Conservation (phyloP, 148 eudicot species). For the Vaccinium corymbosum region DNA sequence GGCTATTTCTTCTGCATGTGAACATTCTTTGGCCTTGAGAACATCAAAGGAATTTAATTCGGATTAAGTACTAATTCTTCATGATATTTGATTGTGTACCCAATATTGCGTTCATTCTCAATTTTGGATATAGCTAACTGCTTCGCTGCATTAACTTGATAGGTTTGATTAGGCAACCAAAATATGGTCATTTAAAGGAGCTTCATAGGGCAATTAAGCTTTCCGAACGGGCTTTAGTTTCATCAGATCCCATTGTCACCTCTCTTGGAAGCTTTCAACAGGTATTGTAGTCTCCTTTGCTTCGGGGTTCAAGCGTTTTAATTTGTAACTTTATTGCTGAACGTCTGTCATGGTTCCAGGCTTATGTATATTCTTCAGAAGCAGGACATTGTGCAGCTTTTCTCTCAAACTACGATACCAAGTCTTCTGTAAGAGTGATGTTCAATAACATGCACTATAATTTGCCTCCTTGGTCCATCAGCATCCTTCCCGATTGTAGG, state of each 20-base stretch:
- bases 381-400: slow-evolving; percentile 85
- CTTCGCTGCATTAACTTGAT: slow-evolving; percentile 18
- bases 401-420: slow-evolving; percentile 65
- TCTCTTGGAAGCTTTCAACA: slow-evolving; percentile 69
- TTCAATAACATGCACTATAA: slow-evolving; percentile 80
- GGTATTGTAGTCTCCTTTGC: slow-evolving; percentile 33
- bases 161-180: slow-evolving; percentile 82
- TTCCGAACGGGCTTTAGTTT: slow-evolving; percentile 68
- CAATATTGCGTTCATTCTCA: neutral
- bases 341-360: slow-evolving; percentile 39
- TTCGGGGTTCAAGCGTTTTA: neutral
- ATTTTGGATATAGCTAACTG: slow-evolving; percentile 8
- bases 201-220: slow-evolving; percentile 76
- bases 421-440: slow-evolving; percentile 56
- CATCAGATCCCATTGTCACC: slow-evolving; percentile 70
- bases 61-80: neutral
- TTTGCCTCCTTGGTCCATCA: slow-evolving; percentile 97
- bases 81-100: neutral
- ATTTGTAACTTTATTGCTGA: neutral
- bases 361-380: slow-evolving; percentile 69
- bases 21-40: neutral
- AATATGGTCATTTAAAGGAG: slow-evolving; percentile 76
- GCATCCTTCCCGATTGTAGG: slow-evolving; percentile 93
- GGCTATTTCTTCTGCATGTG: neutral
- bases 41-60: neutral